phyloP scores from a whole-genome alignment of 257 asterid genomes.

The Coffea canephora region DNA sequence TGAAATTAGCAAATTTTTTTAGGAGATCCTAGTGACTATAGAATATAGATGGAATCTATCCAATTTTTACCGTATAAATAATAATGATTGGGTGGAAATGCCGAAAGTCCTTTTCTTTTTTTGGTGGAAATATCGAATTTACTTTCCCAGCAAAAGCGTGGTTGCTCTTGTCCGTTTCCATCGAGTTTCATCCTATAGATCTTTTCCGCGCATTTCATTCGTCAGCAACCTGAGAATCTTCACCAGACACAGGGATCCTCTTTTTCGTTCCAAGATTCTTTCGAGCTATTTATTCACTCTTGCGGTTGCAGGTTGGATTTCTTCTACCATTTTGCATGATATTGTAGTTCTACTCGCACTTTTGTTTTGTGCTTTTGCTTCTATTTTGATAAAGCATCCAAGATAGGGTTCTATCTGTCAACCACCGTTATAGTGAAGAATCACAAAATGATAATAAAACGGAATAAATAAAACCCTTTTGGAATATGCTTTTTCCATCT shows the following conservation, averaged over 20 bases:
- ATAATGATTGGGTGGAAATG: no score
- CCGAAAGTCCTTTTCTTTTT: no score
- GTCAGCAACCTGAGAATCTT: not conserved
- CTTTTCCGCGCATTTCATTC: not conserved
- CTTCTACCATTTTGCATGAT: not conserved
- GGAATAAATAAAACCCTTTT: not conserved
- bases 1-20: no score
- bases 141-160: not conserved
- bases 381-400: not conserved
- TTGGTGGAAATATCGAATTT: no score
- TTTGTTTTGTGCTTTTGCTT: not conserved
- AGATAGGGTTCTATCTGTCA: not conserved
- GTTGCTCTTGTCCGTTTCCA: not conserved
- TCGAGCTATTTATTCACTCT: not conserved
- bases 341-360: not conserved
- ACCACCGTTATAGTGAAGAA: not conserved
- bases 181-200: not conserved
- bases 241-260: not conserved
- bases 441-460: not conserved
- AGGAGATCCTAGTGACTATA: no score
- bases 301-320: conserved; percentile 1
- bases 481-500: not conserved
- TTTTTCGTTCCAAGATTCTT: not conserved
- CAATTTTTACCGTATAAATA: no score
- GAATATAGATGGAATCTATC: no score